Base-by-base conservation (phyloP, 192 early-diverging fungal species). In the Coemansia sp. region DNA sequence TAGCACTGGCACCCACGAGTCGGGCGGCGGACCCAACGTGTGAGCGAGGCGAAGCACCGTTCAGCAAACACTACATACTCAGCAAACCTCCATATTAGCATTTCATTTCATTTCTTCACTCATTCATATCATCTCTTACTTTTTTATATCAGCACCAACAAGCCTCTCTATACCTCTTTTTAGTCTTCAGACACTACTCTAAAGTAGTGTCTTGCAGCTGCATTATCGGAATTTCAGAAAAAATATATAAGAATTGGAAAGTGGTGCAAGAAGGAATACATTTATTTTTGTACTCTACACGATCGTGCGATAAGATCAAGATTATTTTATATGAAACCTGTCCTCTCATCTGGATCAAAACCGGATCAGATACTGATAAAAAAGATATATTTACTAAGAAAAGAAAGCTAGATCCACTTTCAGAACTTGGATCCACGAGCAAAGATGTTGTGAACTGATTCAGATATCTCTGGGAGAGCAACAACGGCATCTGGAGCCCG, bases 361-460 rank as follows among this genome's bases (percentile, higher is more conserved):
- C 1, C 44, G 47, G 47, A 49, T 49, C 47, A 49, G 47, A 7
- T 49, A 38, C 36, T 38, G 36, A 49, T 49, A 15, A 49, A 49
- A 20, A 9, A 6, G 3, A 5, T 49, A 49, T 49, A 49, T 49
- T 49, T 49, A n/a, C 46, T 43, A 15, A 1, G 16, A 49, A 2
- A 49, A n/a, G 4, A 49, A 49, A 49, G 46, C 6, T 49, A 22
- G 49, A 50, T 50, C n/a, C 20, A n/a, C 49, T n/a, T n/a, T 50
- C 49, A 50, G 49, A 20, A 22, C 68, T 73, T 65, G 65, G 63
- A 74, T 18, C 72, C 78, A 5, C 64, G 34, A 11, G 67, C 79
- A 70, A 81, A 81, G 53, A 81, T 72, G 11, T 68, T 63, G 74
- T 76, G 79, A 18, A 81, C 74, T 9, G 74, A 39, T n/a, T 75